A percentile compares a stretch with the other conserved stretches of the same genome.
Conservation (phyloP, 345 rosid species). For the Dipteronia sinensis region DNA sequence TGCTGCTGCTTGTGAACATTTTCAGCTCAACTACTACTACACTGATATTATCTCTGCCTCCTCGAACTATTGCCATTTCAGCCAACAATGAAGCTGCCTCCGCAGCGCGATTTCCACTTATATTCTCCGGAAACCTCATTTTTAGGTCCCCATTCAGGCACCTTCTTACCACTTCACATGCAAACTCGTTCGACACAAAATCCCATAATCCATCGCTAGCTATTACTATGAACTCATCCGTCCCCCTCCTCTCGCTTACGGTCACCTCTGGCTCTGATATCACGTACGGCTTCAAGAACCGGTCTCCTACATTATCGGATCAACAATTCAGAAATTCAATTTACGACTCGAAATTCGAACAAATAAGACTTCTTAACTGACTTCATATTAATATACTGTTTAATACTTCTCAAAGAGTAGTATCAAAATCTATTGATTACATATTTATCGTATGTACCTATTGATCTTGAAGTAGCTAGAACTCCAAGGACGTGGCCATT, state of each 20-base stretch:
- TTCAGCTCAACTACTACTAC: constrained; percentile 39
- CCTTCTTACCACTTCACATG: constrained; percentile 33
- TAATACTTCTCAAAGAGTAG: no score
- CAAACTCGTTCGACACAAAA: constrained; percentile 36
- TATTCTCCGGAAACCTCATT: constrained; percentile 6
- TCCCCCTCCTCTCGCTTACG: constrained; percentile 20
- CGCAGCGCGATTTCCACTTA: constrained; percentile 6
- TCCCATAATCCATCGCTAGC: constrained; percentile 51
- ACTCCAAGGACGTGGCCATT: no score
- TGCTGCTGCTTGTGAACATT: not conserved
- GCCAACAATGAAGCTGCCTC: constrained; percentile 36
- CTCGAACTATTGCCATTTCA: constrained; percentile 40
- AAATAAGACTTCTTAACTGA: not conserved
- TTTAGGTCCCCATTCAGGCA: constrained; percentile 19
- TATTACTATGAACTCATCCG: constrained; percentile 33
- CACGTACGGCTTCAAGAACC: no score
- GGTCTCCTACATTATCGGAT: constrained; percentile 32
- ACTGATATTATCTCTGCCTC: constrained; percentile 45
- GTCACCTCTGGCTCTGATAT: constrained; percentile 42
- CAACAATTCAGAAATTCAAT: not conserved
- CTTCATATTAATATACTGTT: not conserved
- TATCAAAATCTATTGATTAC: no score
- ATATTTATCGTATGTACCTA: no score
- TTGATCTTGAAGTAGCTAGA: no score
- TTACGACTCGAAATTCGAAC: not conserved